Conservation (phyloP, 805 yeast species). For the Diddensiella santjacobensis region DNA sequence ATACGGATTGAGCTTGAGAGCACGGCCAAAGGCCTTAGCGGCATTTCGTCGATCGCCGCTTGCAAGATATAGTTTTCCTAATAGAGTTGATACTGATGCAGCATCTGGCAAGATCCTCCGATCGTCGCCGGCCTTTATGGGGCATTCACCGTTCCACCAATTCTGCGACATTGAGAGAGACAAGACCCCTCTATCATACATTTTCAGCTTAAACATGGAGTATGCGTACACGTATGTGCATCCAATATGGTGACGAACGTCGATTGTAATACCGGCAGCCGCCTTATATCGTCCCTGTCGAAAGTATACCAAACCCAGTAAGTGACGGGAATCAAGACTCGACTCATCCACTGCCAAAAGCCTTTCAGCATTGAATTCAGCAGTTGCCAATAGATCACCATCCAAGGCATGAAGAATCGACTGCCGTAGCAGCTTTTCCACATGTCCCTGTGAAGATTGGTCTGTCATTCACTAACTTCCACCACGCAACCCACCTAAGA, state of each 20-base stretch:
- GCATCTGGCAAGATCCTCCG: conserved; percentile 51
- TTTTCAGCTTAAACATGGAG: conserved; percentile 54
- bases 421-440: conserved; percentile 31
- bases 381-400: conserved; percentile 63
- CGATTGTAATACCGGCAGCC: conserved; percentile 49
- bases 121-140: conserved; percentile 11
- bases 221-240: conserved; percentile 73
- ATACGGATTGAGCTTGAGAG: conserved; percentile 70
- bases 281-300: conserved; percentile 57
- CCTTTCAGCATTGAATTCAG: conserved; percentile 84
- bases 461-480: not conserved
- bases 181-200: conserved; percentile 58
- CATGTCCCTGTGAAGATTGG: not conserved
- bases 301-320: conserved; percentile 64
- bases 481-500: not conserved
- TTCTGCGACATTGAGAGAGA: conserved; percentile 37
- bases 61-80: conserved; percentile 64
- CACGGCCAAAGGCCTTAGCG: conserved; percentile 61
- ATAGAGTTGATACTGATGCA: conserved; percentile 61
- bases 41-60: conserved; percentile 63
- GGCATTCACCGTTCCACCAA: conserved; percentile 12
- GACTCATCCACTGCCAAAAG: conserved; percentile 59
- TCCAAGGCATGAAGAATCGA: conserved; percentile 70
- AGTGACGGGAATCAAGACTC: conserved; percentile 58
- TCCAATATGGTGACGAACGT: conserved; percentile 56